phyloP scores from a whole-genome alignment of 1,284 basidiomycete genomes.

The Cutaneotrichosporon dermatis region DNA sequence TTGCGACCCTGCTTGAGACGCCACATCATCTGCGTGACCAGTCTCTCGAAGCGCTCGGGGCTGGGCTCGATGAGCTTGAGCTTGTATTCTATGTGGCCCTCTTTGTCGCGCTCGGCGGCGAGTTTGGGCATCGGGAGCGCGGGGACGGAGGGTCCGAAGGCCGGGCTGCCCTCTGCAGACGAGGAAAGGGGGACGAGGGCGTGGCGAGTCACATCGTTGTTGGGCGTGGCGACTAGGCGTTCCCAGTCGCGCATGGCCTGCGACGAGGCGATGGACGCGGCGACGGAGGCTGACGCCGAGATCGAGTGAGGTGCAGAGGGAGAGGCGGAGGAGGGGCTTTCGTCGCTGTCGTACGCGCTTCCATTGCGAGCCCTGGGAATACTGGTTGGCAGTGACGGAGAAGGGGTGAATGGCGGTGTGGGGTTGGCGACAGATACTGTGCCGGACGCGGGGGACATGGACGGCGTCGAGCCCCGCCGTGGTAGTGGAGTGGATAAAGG shows the following conservation, averaged over 20 bases:
- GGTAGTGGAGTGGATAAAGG: slow-evolving; percentile 9
- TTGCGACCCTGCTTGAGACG: slow-evolving; percentile 84
- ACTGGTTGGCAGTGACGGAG: background rate
- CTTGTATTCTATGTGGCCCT: slow-evolving; percentile 51
- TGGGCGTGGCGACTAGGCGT: slow-evolving; percentile 26
- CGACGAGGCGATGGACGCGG: background rate
- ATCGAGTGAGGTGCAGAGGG: too few species aligned
- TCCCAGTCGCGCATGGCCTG: slow-evolving; percentile 43
- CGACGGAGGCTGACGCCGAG: background rate
- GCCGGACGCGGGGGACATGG: background rate
- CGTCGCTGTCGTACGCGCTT: background rate
- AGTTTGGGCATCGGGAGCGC: slow-evolving; percentile 31
- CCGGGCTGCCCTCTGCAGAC: slow-evolving; percentile 12
- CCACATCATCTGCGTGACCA: slow-evolving; percentile 94
- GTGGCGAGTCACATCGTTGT: slow-evolving; percentile 30
- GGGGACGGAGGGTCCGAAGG: slow-evolving; percentile 2
- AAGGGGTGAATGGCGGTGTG: background rate
- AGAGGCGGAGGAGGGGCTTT: background rate
- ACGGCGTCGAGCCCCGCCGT: slow-evolving; percentile 10
- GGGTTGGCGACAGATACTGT: background rate
- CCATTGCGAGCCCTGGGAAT: too few species aligned
- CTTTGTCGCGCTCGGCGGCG: slow-evolving; percentile 46
- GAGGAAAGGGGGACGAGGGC: slow-evolving; percentile 29
- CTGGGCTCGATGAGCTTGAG: slow-evolving; percentile 47
- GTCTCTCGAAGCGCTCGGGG: slow-evolving; percentile 51